Conservation (phyloP, 306 rosid genomes). For the Cicer cuneatum region DNA sequence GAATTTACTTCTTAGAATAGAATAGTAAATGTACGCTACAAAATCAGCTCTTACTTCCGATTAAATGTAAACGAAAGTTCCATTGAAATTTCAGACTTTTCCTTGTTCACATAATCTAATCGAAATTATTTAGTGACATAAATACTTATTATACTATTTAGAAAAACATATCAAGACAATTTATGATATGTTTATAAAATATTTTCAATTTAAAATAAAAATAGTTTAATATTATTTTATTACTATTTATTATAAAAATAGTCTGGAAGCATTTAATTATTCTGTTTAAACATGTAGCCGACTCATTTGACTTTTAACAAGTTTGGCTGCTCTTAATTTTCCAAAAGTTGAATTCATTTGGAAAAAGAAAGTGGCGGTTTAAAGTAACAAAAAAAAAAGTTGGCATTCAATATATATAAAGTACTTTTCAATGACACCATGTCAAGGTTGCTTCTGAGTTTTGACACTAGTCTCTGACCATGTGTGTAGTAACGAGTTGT, state of each 20-base stretch:
- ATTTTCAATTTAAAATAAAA: too few species aligned
- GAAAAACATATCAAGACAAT: too few species aligned
- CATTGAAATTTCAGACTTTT: constrained; percentile 29
- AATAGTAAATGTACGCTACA: neutral
- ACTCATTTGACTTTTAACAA: neutral
- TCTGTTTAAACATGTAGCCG: too few species aligned
- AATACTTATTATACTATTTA: too few species aligned
- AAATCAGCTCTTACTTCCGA: neutral
- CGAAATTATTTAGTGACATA: too few species aligned
- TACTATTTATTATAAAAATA: too few species aligned
- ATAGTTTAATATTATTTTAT: too few species aligned
- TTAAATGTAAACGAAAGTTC: constrained; percentile 2
- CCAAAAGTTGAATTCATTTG: neutral
- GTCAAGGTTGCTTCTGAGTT: constrained; percentile 6
- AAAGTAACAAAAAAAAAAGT: too few species aligned
- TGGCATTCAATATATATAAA: neutral
- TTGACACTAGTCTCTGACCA: neutral
- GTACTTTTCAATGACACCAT: neutral
- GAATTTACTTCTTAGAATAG: constrained; percentile 26
- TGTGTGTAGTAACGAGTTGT: too few species aligned
- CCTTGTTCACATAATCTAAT: too few species aligned
- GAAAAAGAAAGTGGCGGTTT: neutral
- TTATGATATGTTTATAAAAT: too few species aligned
- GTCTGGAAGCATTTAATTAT: too few species aligned
- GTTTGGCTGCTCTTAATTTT: constrained; percentile 17